These are phyloP conservation scores for Phyllosticta paracitricarpa DNA, from an alignment of 2,329 filamentous ascomycete genomes.

Conservation along the genomic window DNA sequence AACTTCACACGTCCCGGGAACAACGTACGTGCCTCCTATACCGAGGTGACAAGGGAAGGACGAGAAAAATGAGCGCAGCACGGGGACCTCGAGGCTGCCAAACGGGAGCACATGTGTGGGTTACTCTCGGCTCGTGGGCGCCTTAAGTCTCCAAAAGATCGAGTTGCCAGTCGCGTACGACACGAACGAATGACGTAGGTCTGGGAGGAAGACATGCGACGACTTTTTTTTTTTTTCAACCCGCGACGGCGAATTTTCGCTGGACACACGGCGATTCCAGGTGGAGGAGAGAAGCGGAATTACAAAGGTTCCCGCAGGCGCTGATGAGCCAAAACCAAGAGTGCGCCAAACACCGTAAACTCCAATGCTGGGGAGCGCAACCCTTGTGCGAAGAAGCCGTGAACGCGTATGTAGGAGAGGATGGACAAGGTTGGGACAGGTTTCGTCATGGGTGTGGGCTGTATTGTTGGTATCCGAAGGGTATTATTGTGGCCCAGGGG, in stretches of 20 bases:
- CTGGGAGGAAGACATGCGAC: conserved; percentile 2
- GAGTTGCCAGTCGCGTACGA: neutral
- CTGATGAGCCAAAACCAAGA: conserved; percentile 4
- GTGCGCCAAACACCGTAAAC: conserved; percentile 9
- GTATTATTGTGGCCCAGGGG: conserved; percentile 11
- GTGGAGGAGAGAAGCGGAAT: conserved; percentile 3
- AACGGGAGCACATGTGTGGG: neutral
- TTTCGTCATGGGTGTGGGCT: conserved; percentile 10
- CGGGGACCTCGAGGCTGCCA: neutral
- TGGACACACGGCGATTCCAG: neutral
- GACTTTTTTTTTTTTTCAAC: neutral
- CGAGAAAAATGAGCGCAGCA: neutral
- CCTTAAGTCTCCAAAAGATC: neutral
- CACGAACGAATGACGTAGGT: conserved; percentile 4
- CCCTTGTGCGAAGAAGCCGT: conserved; percentile 9
- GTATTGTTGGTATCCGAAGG: conserved; percentile 8
- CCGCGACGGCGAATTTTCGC: neutral
- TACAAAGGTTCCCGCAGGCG: conserved; percentile 1
- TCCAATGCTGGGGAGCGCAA: conserved; percentile 10
- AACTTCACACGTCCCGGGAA: conserved; percentile 4
- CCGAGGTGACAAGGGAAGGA: neutral
- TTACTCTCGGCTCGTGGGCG: neutral
- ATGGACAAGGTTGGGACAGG: conserved; percentile 1
- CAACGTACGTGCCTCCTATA: conserved; percentile 1
- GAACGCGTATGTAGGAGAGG: conserved; percentile 6